Percentiles rank a stretch among this genome's conserved stretches.
phyloP scores from a whole-genome alignment of 2,329 filamentous ascomycete species.

The Thyridium curvatum region DNA sequence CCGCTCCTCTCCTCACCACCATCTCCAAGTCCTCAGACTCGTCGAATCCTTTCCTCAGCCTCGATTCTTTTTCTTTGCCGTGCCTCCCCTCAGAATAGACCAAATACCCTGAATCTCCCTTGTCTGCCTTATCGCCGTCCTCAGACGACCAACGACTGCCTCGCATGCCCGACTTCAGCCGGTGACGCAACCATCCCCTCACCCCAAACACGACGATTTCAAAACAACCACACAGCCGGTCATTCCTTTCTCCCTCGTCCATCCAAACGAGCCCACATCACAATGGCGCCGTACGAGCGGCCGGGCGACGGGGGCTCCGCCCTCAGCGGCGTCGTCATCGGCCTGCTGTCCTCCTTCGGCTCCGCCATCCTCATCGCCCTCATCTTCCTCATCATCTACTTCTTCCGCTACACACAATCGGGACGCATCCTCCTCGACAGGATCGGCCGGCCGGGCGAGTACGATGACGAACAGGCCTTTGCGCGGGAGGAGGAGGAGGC shows the following conservation, averaged over 20 bases:
- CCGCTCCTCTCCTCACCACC: too few relatives aligned
- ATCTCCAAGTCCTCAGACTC: too few relatives aligned
- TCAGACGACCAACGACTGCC: neutral
- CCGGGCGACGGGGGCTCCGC: slow-evolving; percentile 10
- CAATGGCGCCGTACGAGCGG: neutral
- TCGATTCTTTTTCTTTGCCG: too few relatives aligned
- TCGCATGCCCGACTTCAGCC: slow-evolving; percentile 11
- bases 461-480: slow-evolving; percentile 95
- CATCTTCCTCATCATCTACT: slow-evolving; percentile 77
- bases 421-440: slow-evolving; percentile 91
- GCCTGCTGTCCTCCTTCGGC: slow-evolving; percentile 88
- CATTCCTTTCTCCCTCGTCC: neutral
- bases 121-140: neutral
- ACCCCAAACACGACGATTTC: neutral
- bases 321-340: slow-evolving; percentile 80
- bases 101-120: neutral
- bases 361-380: slow-evolving; percentile 80
- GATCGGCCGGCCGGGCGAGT: slow-evolving; percentile 89
- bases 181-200: slow-evolving; percentile 12
- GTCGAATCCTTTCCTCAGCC: too few relatives aligned
- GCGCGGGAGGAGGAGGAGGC: slow-evolving; percentile 90
- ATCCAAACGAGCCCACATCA: neutral
- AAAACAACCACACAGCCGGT: neutral
- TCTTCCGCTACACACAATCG: slow-evolving; percentile 83
- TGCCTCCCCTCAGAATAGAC: too few relatives aligned